Percentiles rank a stretch among this genome's conserved stretches.
Conservation (phyloP, 139 green algal species). For the Micractinium sp. region DNA sequence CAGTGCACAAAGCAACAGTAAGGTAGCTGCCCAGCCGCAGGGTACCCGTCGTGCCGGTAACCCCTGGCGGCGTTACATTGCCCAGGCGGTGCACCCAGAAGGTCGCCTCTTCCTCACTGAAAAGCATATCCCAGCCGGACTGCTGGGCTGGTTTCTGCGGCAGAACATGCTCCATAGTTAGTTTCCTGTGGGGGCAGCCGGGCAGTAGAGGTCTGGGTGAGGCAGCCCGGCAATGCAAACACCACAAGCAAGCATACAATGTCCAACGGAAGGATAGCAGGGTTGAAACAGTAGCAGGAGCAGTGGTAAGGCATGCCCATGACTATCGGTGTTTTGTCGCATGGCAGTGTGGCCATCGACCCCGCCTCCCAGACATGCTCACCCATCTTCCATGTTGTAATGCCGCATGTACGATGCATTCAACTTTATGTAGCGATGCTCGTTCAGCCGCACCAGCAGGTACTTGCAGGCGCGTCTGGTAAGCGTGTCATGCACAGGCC, state of each 20-base stretch:
- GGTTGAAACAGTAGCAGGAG: neutral
- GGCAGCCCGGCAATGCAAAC: neutral
- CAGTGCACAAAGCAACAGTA: too few relatives aligned
- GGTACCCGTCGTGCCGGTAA: too few relatives aligned
- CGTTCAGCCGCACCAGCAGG: neutral
- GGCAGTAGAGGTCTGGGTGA: neutral
- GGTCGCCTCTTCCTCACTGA: neutral
- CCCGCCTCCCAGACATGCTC: neutral
- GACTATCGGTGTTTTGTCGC: too few relatives aligned
- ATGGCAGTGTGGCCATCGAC: too few relatives aligned
- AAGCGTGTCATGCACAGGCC: neutral
- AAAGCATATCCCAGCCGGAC: neutral
- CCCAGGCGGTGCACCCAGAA: neutral
- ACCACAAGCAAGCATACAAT: neutral
- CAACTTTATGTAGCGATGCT: neutral
- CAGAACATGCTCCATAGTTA: neutral
- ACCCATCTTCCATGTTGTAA: neutral
- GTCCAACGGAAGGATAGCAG: neutral
- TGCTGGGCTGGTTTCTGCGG: neutral
- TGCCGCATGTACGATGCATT: too few relatives aligned
- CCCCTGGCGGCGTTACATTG: too few relatives aligned
- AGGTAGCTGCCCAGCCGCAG: too few relatives aligned
- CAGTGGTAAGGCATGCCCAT: neutral
- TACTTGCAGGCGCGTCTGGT: neutral
- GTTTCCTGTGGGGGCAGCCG: neutral